phyloP scores from a whole-genome alignment of 441 rosid genomes.

The Gossypium gossypioides region DNA sequence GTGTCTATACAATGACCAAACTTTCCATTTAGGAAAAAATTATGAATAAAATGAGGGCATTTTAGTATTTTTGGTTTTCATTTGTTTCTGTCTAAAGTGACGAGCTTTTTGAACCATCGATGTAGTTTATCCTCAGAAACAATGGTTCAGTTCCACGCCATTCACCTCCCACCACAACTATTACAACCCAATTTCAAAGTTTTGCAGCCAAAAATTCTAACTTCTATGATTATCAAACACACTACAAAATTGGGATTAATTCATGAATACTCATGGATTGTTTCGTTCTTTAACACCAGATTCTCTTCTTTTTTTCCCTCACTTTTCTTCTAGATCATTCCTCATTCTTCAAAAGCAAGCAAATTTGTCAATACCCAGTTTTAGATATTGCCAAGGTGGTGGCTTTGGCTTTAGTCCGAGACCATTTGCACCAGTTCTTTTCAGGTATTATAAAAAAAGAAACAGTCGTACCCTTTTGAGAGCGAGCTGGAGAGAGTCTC shows the following conservation, averaged over 20 bases:
- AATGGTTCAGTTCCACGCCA: background rate
- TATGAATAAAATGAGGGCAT: background rate
- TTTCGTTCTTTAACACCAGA: constrained; percentile 19
- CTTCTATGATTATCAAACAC: background rate
- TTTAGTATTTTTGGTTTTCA: constrained; percentile 1
- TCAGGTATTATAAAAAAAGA: constrained; percentile 25
- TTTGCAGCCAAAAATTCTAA: background rate
- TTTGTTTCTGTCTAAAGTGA: background rate
- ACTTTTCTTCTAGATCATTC: constrained; percentile 30
- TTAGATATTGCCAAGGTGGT: constrained; percentile 25
- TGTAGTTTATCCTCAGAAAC: background rate
- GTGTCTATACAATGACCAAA: background rate
- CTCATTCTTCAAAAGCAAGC: constrained; percentile 24
- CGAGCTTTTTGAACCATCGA: background rate
- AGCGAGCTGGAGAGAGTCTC: constrained; percentile 62
- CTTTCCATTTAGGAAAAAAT: background rate
- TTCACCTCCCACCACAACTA: background rate
- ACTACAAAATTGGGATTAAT: constrained; percentile 9
- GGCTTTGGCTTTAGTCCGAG: constrained; percentile 16
- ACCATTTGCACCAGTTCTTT: constrained; percentile 13
- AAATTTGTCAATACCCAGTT: constrained; percentile 25
- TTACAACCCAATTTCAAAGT: background rate
- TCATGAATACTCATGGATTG: constrained; percentile 36
- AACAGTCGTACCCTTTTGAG: constrained; percentile 22
- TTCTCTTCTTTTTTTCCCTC: constrained; percentile 16